Base-by-base conservation (phyloP, 352 stramenopile genomes). In the Pythium biforme region DNA sequence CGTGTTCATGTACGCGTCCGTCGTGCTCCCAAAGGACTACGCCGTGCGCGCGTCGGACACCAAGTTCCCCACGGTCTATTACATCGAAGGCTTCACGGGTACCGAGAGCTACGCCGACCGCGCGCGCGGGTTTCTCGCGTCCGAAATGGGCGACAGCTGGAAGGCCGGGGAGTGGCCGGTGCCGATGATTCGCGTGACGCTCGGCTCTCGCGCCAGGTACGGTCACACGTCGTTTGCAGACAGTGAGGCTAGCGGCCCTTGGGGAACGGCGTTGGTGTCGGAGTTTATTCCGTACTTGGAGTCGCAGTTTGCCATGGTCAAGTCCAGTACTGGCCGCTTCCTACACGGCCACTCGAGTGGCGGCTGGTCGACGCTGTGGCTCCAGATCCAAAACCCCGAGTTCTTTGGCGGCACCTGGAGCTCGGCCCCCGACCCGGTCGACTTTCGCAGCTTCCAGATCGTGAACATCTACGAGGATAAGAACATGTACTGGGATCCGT, bases 401-500 rank as follows among this genome's bases (percentile, higher is more conserved):
- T 81, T 88, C 62, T 92, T 92, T 61, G 77, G 78, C n/a, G 83
- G 83, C 19, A 75, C 83, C 6, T 92, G 83, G 83, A 90, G 83
- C 54, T 86, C 80, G 26, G 80, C 83, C 9, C 83, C 83, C 10
- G 80, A 90, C 48, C 83, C 83, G 0, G 83, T 92, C 0, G 80
- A 90, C 55, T 92, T 92, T 47, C 80, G 73, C 27, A 50, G 59
- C 29, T 90, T 92, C 61, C 83, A 92, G 69, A 55, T 77, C 7
- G 68, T 86, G 10, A 84, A 89, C 54, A 89, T 92, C 40, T 92
- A 92, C 52, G 69, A 88, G 45, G 75, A 73, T 27, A 63, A 75
- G 11, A 92, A 92, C 62, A 82, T 81, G 68, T 92, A 84, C 59
- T 92, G 83, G 83, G 83, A 92, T 53, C 48, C 66, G 23, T 80